Evolutionary conservation across 305 asterid species (phyloP), one percentile per base, ranked within the genome.

Genomic region (Plantago coronopus): DNA sequence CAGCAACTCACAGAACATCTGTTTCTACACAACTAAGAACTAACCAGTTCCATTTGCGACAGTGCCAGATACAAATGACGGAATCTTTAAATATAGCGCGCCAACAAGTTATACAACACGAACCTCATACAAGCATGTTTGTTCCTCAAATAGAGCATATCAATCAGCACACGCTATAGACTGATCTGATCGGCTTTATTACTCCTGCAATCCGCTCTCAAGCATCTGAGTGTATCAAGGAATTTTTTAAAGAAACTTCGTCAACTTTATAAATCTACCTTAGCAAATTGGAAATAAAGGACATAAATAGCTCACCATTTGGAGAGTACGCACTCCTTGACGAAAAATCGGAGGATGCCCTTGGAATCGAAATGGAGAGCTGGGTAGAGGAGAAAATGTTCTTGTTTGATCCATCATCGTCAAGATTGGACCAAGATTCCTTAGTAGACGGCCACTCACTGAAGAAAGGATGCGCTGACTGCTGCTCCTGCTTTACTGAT

Each of bases 381-480:
- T 85, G 93, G 53, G 94, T 83, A 3, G 85, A 78, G 48, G 91
- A 87, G 77, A 76, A 80, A 17, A 81, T 59, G 43, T 76, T 83
- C 63, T 80, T 81, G 80, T 73, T 70, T 48, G 84, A 70, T 25
- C 80, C 85, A 47, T 72, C 80, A 16, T 70, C 79, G 20, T 86
- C 85, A 2, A 88, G 82, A 62, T 71, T 74, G 64, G 95, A 83
- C 98, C 96, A 91, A 29, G 95, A 76, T 69, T 81, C 95, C 69
- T 83, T 88, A 21, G 82, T 63, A 5, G 84, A 76, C 12, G 97
- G 96, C 94, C 94, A 85, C 81, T 91, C 95, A 1, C 82, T 86
- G 46, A 91, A 91, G 87, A 88, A 91, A 59, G 89, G 91, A 57
- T 78, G 96, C 69, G 86, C 87, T 0, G 85, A 75, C 17, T 79